These are phyloP conservation scores for Alternaria gansuensis DNA, from an alignment of 2,329 filamentous ascomycete genomes.

Conservation along the genomic window DNA sequence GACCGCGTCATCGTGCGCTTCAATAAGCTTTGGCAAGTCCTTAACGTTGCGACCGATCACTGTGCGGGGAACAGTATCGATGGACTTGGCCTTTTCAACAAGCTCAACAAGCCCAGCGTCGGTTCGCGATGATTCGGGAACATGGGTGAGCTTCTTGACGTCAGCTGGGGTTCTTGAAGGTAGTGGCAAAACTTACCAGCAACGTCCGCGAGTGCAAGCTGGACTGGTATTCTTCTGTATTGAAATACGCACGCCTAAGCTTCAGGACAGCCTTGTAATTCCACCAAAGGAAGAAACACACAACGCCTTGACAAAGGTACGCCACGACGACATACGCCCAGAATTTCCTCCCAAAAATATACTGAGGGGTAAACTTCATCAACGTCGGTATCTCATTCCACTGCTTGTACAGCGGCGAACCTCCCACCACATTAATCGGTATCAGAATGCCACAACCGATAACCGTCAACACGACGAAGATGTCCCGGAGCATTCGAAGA, in stretches of 20 bases:
- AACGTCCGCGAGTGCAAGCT: conserved; percentile 79
- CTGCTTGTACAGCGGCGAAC: conserved; percentile 46
- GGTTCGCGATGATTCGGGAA: conserved; percentile 75
- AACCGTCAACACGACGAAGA: conserved; percentile 78
- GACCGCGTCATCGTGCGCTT: conserved; percentile 81
- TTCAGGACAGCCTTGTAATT: conserved; percentile 79
- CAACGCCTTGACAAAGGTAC: conserved; percentile 73
- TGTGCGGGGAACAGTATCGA: conserved; percentile 77
- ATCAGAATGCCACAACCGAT: conserved; percentile 80
- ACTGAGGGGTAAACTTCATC: conserved; percentile 66
- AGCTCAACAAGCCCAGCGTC: conserved; percentile 91
- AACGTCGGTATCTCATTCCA: conserved; percentile 44
- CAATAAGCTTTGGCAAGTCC: conserved; percentile 82
- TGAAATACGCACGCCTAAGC: conserved; percentile 80
- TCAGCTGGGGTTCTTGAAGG: neutral
- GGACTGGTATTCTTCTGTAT: conserved; percentile 83
- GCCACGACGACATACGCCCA: conserved; percentile 68
- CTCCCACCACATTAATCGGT: conserved; percentile 72
- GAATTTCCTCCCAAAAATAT: conserved; percentile 60
- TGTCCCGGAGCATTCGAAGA: conserved; percentile 86
- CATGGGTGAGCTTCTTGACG: conserved; percentile 73
- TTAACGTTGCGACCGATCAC: conserved; percentile 91
- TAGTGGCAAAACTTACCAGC: conserved; percentile 54
- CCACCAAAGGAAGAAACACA: conserved; percentile 84
- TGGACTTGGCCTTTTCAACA: conserved; percentile 79